Evolutionary conservation across 225 moss, liverwort and hornwort genomes (phyloP), one percentile per base, ranked within the genome.

Genomic region (Marchantia polymorpha): DNA sequence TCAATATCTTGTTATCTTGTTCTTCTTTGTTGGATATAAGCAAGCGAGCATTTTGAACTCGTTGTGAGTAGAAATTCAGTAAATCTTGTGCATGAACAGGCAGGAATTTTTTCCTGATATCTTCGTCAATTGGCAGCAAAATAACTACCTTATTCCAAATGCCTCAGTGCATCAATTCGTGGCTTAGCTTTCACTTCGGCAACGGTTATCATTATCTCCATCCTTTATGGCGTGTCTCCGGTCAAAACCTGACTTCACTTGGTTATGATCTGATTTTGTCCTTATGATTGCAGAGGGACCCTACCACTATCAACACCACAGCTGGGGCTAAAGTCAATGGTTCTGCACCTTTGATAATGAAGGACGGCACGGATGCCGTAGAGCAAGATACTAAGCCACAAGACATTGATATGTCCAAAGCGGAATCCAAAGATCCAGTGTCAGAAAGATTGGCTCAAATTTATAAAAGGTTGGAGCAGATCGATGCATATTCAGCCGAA

Each of bases 401-500:
- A 53, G 58, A 25, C 52, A 7, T 29, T 10, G 77, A 71, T 61
- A 72, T 13, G 8, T 2, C 78, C 6, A 87, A 84, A 60, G 92
- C 89, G 46, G 88, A 90, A 51, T 23, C 74, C 56, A 90, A 89
- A 86, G 95, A 99, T 90, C 75, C 83, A 51, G 90, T 92, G 48
- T 93, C 95, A 80, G 90, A 90, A 51, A 89, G 91, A 81, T 92
- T 99, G 80, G 81, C 91, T 49, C 92, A 95, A 83, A 90, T 99
- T 46, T 99, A 99, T 89, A 99, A 95, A 90, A 90, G 95, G 88
- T 80, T 99, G 87, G 95, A 99, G 82, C 90, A 88, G 82, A 99
- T 99, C 63, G 99, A 99, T 87, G 92, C 99, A 54, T 95, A 99
- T 81, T 99, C 99, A 66, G 95, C 95, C 56, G 99, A 99, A 89